phyloP scores from a whole-genome alignment of 768 basidiomycete species.

The Ramaria sp. region DNA sequence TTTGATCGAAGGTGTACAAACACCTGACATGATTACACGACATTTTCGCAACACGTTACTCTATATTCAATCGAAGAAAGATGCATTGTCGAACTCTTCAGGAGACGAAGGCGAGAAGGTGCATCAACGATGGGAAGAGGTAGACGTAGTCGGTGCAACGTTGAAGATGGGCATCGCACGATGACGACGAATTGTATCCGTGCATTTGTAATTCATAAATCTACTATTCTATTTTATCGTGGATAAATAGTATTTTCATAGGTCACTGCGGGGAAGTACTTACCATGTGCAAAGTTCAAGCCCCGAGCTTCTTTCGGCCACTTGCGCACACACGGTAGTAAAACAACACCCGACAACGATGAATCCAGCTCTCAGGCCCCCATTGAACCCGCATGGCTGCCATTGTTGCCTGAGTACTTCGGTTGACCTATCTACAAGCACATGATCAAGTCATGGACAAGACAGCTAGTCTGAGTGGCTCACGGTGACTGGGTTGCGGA shows the following conservation, averaged over 20 bases:
- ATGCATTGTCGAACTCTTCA: slow-evolving; percentile 17
- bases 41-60: slow-evolving; percentile 88
- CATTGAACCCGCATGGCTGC: no score
- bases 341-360: no score
- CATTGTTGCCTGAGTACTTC: no score
- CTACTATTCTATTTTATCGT: slow-evolving; percentile 2
- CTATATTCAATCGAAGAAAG: slow-evolving; percentile 75
- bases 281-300: neutral
- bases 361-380: no score
- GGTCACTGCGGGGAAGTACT: no score
- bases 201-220: slow-evolving; percentile 6
- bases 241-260: neutral
- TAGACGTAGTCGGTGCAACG: slow-evolving; percentile 79
- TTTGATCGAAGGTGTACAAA: slow-evolving; percentile 83
- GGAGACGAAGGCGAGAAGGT: slow-evolving; percentile 31
- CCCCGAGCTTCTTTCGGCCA: neutral
- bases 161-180: slow-evolving; percentile 72
- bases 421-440: neutral
- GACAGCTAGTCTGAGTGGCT: no score
- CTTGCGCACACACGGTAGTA: no score
- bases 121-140: slow-evolving; percentile 64
- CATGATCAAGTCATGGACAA: neutral
- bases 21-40: slow-evolving; percentile 85
- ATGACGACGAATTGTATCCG: neutral
- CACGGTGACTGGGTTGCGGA: neutral